Evolutionary conservation across 208 protist species (phyloP).

Genomic region (Kentomonas sorsogonicus): DNA sequence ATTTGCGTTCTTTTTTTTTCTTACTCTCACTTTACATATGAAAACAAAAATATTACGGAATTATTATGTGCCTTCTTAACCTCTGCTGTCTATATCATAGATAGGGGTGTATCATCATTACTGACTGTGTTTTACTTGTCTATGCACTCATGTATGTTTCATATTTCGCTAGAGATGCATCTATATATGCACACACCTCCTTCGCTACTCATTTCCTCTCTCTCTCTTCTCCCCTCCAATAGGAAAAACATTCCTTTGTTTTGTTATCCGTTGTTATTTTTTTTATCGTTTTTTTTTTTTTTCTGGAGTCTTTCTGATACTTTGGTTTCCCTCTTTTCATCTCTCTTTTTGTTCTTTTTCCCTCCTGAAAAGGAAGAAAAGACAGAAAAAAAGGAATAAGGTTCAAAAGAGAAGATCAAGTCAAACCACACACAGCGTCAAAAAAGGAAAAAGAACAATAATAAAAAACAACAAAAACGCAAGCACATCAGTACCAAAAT

Average conservation of each 20-base stretch:
- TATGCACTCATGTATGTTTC: not conserved
- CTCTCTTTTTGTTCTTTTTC: slow-evolving; percentile 7
- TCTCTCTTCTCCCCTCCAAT: slow-evolving; percentile 8
- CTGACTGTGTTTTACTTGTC: slow-evolving; percentile 3
- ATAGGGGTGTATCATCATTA: too few species aligned
- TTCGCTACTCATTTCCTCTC: slow-evolving; percentile 6
- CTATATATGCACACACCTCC: not conserved
- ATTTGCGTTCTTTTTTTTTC: not conserved
- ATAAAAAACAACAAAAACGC: not conserved
- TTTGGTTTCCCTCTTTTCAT: slow-evolving; percentile 4
- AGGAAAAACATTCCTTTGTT: slow-evolving; percentile 4
- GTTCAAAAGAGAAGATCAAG: not conserved
- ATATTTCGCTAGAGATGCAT: not conserved
- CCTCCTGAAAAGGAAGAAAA: not conserved
- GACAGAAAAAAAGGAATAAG: not conserved
- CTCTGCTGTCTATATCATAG: too few species aligned
- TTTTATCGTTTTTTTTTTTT: slow-evolving; percentile 9
- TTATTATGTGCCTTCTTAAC: not conserved
- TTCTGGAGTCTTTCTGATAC: slow-evolving; percentile 9
- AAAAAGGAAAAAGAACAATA: slow-evolving; percentile 1
- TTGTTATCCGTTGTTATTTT: slow-evolving; percentile 13
- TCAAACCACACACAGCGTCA: not conserved
- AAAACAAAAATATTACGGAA: not conserved
- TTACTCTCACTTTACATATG: not conserved
- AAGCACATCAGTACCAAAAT: too few species aligned